Evolutionary conservation across 2,329 filamentous ascomycete genomes (phyloP).

Genomic region (Sporothrix globosa): DNA sequence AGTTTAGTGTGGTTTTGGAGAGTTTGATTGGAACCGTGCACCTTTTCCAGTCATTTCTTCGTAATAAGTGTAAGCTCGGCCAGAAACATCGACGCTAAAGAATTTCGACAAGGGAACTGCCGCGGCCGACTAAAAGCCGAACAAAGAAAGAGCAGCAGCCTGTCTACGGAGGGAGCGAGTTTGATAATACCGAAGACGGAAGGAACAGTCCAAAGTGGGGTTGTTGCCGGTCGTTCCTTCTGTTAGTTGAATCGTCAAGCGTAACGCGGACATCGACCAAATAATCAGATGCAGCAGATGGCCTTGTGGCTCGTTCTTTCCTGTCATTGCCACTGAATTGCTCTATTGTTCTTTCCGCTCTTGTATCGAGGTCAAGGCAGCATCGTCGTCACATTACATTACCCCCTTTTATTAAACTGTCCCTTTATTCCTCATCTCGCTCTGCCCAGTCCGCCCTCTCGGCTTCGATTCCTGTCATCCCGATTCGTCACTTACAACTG

Average conservation of each 20-base stretch:
- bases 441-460: background rate
- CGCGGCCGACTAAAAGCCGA: constrained; percentile 15
- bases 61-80: background rate
- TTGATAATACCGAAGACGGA: background rate
- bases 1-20: constrained; percentile 8
- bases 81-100: constrained; percentile 9
- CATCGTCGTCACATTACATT: background rate
- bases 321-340: background rate
- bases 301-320: constrained; percentile 9
- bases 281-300: background rate
- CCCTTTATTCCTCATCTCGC: background rate
- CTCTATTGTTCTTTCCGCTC: constrained; percentile 1
- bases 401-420: background rate
- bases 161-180: background rate
- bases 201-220: background rate
- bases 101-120: constrained; percentile 9
- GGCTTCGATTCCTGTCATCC: constrained; percentile 6
- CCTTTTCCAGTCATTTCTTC: background rate
- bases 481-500: constrained; percentile 13
- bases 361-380: background rate
- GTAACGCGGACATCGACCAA: background rate
- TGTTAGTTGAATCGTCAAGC: background rate
- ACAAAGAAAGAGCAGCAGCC: background rate
- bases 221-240: constrained; percentile 1
- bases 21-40: background rate